Evolutionary conservation across 345 rosid genomes (phyloP).

Genomic region (Brassica cretica): DNA sequence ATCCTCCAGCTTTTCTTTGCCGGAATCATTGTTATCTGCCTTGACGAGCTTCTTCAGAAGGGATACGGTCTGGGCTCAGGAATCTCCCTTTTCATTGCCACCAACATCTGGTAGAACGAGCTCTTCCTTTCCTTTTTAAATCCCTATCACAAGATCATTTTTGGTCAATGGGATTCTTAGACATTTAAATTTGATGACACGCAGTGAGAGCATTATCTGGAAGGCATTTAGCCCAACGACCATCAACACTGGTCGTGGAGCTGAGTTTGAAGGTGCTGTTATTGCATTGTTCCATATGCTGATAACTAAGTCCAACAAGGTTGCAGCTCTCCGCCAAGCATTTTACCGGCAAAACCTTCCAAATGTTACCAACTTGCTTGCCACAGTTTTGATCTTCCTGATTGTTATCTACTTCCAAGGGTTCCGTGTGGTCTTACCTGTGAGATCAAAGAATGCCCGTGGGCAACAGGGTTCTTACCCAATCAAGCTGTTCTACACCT

Average conservation of each 20-base stretch:
- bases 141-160: not conserved
- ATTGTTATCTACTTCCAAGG: slow-evolving; percentile 94
- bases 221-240: slow-evolving; percentile 90
- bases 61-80: slow-evolving; percentile 86
- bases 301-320: slow-evolving; percentile 75
- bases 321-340: slow-evolving; percentile 79
- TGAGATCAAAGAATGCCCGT: slow-evolving; percentile 90
- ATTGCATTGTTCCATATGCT: slow-evolving; percentile 81
- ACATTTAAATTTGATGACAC: not conserved
- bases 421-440: slow-evolving; percentile 86
- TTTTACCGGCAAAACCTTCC: slow-evolving; percentile 92
- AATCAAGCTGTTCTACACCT: slow-evolving; percentile 84
- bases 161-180: not conserved
- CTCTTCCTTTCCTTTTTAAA: not conserved
- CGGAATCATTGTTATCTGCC: slow-evolving; percentile 73
- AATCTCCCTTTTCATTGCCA: slow-evolving; percentile 84
- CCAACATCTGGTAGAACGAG: slow-evolving; percentile 67
- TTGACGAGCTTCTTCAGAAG: slow-evolving; percentile 84
- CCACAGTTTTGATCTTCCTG: slow-evolving; percentile 74
- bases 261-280: slow-evolving; percentile 93
- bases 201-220: slow-evolving; percentile 84
- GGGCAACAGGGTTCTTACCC: slow-evolving; percentile 94
- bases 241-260: slow-evolving; percentile 85
- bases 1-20: slow-evolving; percentile 82
- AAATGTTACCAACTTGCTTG: slow-evolving; percentile 80